Base-by-base conservation (phyloP, 169 alveolate genomes). In the Cryptosporidium muris region DNA sequence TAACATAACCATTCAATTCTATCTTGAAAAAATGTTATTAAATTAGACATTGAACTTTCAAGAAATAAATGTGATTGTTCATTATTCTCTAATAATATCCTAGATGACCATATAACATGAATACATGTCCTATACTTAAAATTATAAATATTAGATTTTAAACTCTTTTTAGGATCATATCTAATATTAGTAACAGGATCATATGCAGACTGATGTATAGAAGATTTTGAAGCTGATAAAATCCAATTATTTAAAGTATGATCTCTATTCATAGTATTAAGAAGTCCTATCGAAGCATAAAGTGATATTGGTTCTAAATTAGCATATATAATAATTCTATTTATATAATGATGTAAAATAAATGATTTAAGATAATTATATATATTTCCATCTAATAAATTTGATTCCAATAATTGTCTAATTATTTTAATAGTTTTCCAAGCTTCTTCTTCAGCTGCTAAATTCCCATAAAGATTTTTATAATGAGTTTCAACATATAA, bases 211-310 rank as follows among this genome's bases (percentile, higher is more conserved):
- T 66, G 60, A 66, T 45, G 16, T 7, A 5, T 2, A 14, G 38
- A 38, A 11, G 16, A 53, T 53, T 68, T 49, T 36, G 48, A 6
- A 4, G 82, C 36, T 34, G 62, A 6, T 12, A 42, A 43, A 11
- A 74, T 52, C 85, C 85, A 74, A 34, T 74, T 68, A 58, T 6
- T 12, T 2, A 74, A 52, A 9, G 85, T 58, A 37, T 43, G 43
- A 58, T 74, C 85, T 54, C 85, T 74, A 37, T 58, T 68, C 85
- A 74, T 74, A 6, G 85, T 36, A 37, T 74, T 74, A 58, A 74
- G 54, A 16, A 74, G 62, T 4, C 74, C 85, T 7, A 74, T 74
- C 9, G 64, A 74, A 1, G 34, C 67, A 48, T 47, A 14, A n/a
- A 74, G 16, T 7, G 58, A 16, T 9, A 48, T 51, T 16, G 85